phyloP scores from a whole-genome alignment of 192 early-diverging fungal species.

The Entomortierella parvispora region DNA sequence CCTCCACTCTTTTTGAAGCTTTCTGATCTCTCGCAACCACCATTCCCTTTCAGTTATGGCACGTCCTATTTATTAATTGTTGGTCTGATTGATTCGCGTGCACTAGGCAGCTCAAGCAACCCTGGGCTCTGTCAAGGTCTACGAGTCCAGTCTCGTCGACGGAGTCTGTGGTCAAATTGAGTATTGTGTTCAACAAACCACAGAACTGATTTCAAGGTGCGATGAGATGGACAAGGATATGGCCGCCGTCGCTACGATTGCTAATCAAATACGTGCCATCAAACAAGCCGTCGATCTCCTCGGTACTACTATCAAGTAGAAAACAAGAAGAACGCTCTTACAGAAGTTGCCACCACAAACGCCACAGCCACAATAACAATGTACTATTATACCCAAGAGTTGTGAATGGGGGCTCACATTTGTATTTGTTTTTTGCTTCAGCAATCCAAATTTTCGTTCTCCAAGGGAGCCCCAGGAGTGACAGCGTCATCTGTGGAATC shows the following conservation, averaged over 20 bases:
- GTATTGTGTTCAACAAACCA: constrained; percentile 32
- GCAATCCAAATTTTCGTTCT: constrained; percentile 16
- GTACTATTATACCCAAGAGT: no score
- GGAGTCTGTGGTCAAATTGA: constrained; percentile 39
- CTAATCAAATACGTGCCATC: constrained; percentile 33
- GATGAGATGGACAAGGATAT: constrained; percentile 53
- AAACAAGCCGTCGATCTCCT: constrained; percentile 42
- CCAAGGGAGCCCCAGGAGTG: not conserved
- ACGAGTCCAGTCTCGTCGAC: constrained; percentile 31
- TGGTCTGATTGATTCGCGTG: not conserved
- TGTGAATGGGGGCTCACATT: not conserved
- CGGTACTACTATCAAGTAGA: constrained; percentile 20
- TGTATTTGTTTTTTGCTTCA: constrained; percentile 10
- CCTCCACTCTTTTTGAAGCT: no score
- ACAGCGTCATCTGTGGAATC: not conserved
- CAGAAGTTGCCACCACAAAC: not conserved
- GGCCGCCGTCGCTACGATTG: constrained; percentile 28
- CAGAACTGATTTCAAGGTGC: constrained; percentile 38
- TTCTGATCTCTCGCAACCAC: no score
- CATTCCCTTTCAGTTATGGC: not conserved
- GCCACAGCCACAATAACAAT: not conserved
- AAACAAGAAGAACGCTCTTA: no score
- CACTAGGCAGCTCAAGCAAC: constrained; percentile 27
- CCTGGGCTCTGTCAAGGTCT: constrained; percentile 28
- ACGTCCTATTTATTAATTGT: no score